Evolutionary conservation across 495 filamentous ascomycete genomes (phyloP).

Genomic region (Xeromyces bisporus): DNA sequence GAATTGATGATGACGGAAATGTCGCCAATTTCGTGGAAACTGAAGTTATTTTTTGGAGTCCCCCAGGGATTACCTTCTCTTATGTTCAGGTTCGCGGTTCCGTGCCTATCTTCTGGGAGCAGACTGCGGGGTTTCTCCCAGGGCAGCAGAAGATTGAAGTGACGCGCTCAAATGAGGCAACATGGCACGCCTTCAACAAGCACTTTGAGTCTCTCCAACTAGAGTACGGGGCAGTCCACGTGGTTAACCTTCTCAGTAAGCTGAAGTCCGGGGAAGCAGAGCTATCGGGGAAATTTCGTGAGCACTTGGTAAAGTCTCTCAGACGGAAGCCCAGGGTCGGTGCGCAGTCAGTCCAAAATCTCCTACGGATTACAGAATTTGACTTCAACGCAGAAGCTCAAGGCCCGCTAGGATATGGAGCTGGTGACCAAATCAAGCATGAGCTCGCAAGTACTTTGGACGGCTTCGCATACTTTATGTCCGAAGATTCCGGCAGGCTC

Average conservation of each 20-base stretch:
- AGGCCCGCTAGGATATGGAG: conserved; percentile 73
- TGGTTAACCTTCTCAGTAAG: conserved; percentile 82
- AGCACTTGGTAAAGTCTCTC: conserved; percentile 55
- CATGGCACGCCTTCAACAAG: conserved; percentile 86
- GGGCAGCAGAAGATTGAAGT: conserved; percentile 90
- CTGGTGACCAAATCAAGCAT: conserved; percentile 58
- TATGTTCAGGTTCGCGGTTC: conserved; percentile 87
- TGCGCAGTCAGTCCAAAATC: conserved; percentile 40
- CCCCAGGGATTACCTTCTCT: conserved; percentile 63
- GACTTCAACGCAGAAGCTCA: conserved; percentile 93
- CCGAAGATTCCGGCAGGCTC: conserved; percentile 37
- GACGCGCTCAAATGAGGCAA: conserved; percentile 76
- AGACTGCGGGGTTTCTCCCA: conserved; percentile 69
- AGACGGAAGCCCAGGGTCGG: conserved; percentile 27
- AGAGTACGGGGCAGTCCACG: conserved; percentile 74
- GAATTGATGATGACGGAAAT: conserved; percentile 93
- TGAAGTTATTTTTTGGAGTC: conserved; percentile 53
- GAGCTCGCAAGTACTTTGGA: conserved; percentile 62
- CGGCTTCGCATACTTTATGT: conserved; percentile 77
- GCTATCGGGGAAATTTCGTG: conserved; percentile 57
- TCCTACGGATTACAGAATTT: conserved; percentile 67
- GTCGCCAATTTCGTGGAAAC: conserved; percentile 84
- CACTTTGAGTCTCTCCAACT: conserved; percentile 73
- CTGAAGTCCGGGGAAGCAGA: conserved; percentile 71
- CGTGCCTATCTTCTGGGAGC: conserved; percentile 95